Percentiles rank a stretch among this genome's conserved stretches.
Evolutionary conservation across 768 basidiomycete species (phyloP).

Genomic region (Pleurotus salmoneostramineus): DNA sequence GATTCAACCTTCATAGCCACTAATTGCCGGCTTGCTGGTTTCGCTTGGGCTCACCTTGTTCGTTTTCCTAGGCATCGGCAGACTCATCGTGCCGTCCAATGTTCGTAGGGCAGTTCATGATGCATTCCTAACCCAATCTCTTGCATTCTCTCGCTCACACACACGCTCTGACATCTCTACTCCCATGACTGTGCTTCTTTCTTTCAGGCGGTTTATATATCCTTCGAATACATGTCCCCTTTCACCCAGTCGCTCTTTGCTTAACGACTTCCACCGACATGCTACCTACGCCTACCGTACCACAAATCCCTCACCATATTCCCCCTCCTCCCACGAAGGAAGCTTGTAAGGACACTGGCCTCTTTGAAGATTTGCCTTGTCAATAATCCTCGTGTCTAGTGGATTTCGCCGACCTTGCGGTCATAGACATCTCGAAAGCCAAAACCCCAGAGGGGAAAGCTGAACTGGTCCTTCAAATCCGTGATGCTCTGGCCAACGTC

Average conservation of each 20-base stretch:
- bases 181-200: neutral
- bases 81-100: too few species aligned
- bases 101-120: too few species aligned
- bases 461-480: constrained; percentile 33
- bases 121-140: too few species aligned
- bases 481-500: constrained; percentile 38
- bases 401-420: constrained; percentile 44
- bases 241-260: neutral
- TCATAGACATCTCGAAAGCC: constrained; percentile 45
- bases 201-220: neutral
- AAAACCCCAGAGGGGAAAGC: constrained; percentile 31
- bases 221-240: neutral
- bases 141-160: neutral
- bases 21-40: too few species aligned
- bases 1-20: too few species aligned
- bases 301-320: constrained; percentile 30
- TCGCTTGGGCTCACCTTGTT: too few species aligned
- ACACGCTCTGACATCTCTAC: neutral
- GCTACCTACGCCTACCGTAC: constrained; percentile 14
- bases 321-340: constrained; percentile 29
- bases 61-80: too few species aligned
- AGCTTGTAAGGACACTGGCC: constrained; percentile 20
- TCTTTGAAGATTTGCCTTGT: neutral
- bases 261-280: neutral
- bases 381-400: constrained; percentile 12